phyloP scores from a whole-genome alignment of 306 rosid species.

The Gastrolobium bilobum region DNA sequence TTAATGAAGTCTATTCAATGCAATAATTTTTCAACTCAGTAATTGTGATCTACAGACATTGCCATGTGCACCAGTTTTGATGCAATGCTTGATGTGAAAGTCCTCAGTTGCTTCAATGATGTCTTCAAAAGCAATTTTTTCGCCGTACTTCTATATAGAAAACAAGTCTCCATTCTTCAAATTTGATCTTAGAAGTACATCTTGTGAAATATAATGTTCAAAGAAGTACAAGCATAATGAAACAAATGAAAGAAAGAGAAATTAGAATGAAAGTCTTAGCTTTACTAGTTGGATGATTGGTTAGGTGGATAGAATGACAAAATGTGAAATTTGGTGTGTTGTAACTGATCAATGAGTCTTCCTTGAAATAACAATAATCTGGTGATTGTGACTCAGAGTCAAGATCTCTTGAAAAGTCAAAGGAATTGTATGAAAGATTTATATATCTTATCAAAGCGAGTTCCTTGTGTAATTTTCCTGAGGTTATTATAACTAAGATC shows the following conservation, averaged over 20 bases:
- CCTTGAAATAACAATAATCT: neutral
- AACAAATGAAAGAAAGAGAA: neutral
- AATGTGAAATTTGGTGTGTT: neutral
- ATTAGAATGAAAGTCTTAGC: neutral
- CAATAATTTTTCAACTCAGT: neutral
- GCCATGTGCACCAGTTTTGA: conserved; percentile 17
- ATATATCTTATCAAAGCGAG: neutral
- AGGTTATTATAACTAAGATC: conserved; percentile 28
- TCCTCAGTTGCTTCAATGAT: conserved; percentile 20
- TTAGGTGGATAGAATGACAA: neutral
- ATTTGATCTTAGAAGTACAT: neutral
- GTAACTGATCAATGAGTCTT: neutral
- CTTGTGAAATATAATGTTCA: neutral
- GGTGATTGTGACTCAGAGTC: neutral
- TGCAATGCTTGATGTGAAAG: conserved; percentile 13
- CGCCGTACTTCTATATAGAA: conserved; percentile 31
- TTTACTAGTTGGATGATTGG: neutral
- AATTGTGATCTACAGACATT: conserved; percentile 5
- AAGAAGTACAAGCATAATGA: neutral
- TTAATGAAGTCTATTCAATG: conserved; percentile 28
- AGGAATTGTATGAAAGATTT: conserved; percentile 14
- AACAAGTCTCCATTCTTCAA: conserved; percentile 23
- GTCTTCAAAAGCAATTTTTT: conserved; percentile 35
- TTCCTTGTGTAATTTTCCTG: neutral
- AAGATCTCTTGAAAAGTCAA: neutral